Base-by-base conservation (phyloP, 306 rosid genomes). In the Cucurbita maxima region DNA sequence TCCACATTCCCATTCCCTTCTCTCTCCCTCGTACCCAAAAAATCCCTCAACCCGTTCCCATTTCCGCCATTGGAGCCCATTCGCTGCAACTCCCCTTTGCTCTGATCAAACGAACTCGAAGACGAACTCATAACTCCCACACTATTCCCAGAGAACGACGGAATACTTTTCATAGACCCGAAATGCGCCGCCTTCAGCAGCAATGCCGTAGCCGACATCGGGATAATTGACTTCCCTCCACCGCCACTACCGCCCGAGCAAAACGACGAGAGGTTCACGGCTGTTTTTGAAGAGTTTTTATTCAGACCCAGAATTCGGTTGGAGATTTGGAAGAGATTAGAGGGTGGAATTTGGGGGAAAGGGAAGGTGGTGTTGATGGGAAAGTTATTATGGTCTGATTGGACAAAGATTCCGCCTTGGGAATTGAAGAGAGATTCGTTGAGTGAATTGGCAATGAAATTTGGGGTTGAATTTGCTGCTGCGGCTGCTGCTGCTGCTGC, bases 131-230 rank as follows among this genome's bases (percentile, higher is more conserved):
- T 83, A 0, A 80, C 84, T 11, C 92, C 89, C 74, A 87, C 84
- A 55, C 80, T 83, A 56, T 60, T 74, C 67, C 85, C 76, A 38
- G 81, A 85, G 59, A 73, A 69, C 12, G 83, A 85, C 38, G 84
- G 76, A 55, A 75, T 78, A 76, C 36, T 81, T n/a, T 56, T 71
- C 0, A 86, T 83, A 45, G 92, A 87, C n/a, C 92, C 92, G 84
- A 87, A 81, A 16, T 85, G 89, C 3, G 92, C 92, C 70, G 92
- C 92, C 40, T 87, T 83, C 74, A 83, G 86, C 22, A 87, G 79
- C 71, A 87, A 81, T 0, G 92, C 92, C 48, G 92, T 87, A 0
- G 92, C 92, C 58, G 92, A 87, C 75, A 71, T 71, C 3, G 70
- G 70, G 5, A n/a, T 25, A 60, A 60, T 34, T 5, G 44, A n/a